These are phyloP conservation scores for Euphorbia neoarborescens DNA, from an alignment of 441 rosid species.

Conservation along the genomic window DNA sequence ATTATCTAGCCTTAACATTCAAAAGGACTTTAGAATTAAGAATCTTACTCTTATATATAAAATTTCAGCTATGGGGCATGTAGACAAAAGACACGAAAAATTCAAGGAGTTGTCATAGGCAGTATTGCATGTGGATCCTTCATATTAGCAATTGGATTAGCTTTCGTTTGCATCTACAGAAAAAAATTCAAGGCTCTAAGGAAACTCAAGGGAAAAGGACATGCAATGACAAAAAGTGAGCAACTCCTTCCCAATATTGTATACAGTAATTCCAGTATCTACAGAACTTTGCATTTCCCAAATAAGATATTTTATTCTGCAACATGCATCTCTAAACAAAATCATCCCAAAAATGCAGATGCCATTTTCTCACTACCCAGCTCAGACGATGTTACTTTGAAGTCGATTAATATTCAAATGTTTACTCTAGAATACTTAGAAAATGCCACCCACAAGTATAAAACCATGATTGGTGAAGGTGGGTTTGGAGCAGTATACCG, in stretches of 20 bases:
- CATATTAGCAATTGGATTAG: slow-evolving; percentile 35
- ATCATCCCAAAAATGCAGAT: slow-evolving; percentile 33
- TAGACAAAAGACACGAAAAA: slow-evolving; percentile 13
- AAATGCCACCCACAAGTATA: slow-evolving; percentile 43
- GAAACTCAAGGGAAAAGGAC: slow-evolving; percentile 24
- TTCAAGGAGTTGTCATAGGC: slow-evolving; percentile 33
- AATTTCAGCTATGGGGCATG: slow-evolving; percentile 44
- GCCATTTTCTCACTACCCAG: slow-evolving; percentile 43
- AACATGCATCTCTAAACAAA: slow-evolving; percentile 16
- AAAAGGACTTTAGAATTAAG: background rate
- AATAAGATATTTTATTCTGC: background rate
- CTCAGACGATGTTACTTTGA: slow-evolving; percentile 32
- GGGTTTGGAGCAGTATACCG: slow-evolving; percentile 66
- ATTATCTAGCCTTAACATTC: slow-evolving; percentile 9
- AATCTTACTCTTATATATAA: slow-evolving; percentile 17
- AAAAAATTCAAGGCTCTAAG: slow-evolving; percentile 19
- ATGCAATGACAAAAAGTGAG: slow-evolving; percentile 45
- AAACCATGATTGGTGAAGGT: slow-evolving; percentile 63
- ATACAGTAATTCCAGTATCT: background rate
- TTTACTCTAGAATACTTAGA: slow-evolving; percentile 43
- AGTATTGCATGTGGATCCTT: slow-evolving; percentile 38
- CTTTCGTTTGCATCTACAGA: slow-evolving; percentile 27
- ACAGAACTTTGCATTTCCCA: background rate
- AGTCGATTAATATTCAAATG: slow-evolving; percentile 41
- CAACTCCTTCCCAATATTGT: slow-evolving; percentile 9